These are phyloP conservation scores for Cornus florida DNA, from an alignment of 148 eudicot genomes.

Conservation along the genomic window DNA sequence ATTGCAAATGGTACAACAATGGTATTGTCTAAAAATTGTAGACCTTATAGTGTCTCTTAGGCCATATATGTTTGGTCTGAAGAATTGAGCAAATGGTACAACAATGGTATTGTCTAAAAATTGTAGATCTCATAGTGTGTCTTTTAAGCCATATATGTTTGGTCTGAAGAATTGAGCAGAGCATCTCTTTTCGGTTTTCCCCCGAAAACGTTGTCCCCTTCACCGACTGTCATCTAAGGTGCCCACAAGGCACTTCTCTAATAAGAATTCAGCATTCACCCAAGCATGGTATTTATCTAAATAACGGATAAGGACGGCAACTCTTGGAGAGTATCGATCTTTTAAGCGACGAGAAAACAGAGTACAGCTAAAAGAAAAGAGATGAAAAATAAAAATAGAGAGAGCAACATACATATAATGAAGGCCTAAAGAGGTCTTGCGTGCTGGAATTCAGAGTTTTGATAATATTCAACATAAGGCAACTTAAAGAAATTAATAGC, in stretches of 20 bases:
- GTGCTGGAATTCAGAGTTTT: too few relatives aligned
- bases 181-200: constrained; percentile 11
- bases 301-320: constrained; percentile 36
- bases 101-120: too few relatives aligned
- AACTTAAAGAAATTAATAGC: too few relatives aligned
- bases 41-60: too few relatives aligned
- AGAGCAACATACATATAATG: background rate
- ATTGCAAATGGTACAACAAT: background rate
- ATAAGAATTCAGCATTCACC: constrained; percentile 88
- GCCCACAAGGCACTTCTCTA: constrained; percentile 95
- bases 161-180: constrained; percentile 2
- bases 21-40: background rate
- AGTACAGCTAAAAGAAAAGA: background rate
- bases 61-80: constrained; percentile 5
- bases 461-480: too few relatives aligned
- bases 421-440: too few relatives aligned
- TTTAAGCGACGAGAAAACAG: background rate
- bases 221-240: constrained; percentile 53
- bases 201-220: background rate
- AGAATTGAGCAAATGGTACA: constrained; percentile 8
- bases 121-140: background rate
- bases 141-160: constrained; percentile 1
- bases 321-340: background rate
- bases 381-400: background rate
- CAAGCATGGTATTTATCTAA: constrained; percentile 94